Conservation (phyloP, 2,329 filamentous ascomycete genomes). For the Phialophora chinensis region DNA sequence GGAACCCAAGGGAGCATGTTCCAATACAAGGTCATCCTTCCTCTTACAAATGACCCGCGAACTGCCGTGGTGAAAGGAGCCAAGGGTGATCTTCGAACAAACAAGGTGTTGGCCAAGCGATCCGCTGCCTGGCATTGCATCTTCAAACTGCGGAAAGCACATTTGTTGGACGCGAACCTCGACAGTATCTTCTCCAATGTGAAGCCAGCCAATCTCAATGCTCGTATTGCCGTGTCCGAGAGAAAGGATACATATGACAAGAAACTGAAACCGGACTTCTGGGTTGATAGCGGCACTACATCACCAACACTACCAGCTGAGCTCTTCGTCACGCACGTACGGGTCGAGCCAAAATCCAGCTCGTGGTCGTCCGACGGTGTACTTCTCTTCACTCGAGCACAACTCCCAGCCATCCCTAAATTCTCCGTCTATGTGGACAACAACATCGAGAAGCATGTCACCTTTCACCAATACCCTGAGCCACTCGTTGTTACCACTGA, state of each 20-base stretch:
- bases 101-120: conserved; percentile 81
- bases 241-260: conserved; percentile 76
- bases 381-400: conserved; percentile 71
- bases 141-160: conserved; percentile 67
- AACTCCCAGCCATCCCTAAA: conserved; percentile 67
- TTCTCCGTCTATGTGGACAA: conserved; percentile 77
- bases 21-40: conserved; percentile 78
- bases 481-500: conserved; percentile 54
- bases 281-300: conserved; percentile 53
- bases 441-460: conserved; percentile 64
- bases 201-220: conserved; percentile 84
- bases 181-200: conserved; percentile 74
- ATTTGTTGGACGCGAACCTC: conserved; percentile 74
- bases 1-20: conserved; percentile 59
- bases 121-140: conserved; percentile 89
- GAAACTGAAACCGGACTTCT: conserved; percentile 77
- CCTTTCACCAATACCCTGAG: conserved; percentile 53
- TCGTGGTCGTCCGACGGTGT: conserved; percentile 56
- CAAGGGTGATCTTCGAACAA: conserved; percentile 67
- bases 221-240: conserved; percentile 77
- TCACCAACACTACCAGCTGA: conserved; percentile 12
- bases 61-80: conserved; percentile 70
- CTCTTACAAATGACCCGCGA: conserved; percentile 55
- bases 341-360: conserved; percentile 9
- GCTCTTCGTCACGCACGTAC: conserved; percentile 30